phyloP scores from a whole-genome alignment of 2,329 filamentous ascomycete species.

The Pseudocercospora crystallina region DNA sequence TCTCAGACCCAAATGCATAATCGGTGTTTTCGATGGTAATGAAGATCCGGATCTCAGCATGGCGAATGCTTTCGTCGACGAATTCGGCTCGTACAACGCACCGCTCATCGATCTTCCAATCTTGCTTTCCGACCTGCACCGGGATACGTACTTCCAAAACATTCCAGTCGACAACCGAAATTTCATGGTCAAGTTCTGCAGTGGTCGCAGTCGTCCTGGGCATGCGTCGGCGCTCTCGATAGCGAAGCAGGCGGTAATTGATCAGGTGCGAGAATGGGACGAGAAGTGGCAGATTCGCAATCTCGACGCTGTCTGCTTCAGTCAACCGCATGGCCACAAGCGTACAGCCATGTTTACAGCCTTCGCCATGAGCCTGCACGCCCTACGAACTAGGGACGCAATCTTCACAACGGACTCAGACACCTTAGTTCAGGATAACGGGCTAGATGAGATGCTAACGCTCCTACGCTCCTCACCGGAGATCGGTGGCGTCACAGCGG shows the following conservation, averaged over 20 bases:
- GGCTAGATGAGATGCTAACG: conserved; percentile 3
- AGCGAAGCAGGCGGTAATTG: conserved; percentile 1
- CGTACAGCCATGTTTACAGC: conserved; percentile 10
- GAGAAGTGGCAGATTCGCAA: not conserved
- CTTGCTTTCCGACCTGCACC: conserved; percentile 7
- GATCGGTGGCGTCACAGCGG: conserved; percentile 8
- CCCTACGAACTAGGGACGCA: not conserved
- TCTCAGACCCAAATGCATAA: conserved; percentile 4
- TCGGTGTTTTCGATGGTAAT: conserved; percentile 8
- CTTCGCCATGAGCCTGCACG: conserved; percentile 1
- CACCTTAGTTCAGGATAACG: conserved; percentile 1
- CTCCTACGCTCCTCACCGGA: not conserved
- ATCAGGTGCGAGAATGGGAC: conserved; percentile 6
- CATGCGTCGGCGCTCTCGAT: not conserved
- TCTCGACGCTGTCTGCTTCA: conserved; percentile 5
- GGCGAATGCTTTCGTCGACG: conserved; percentile 4
- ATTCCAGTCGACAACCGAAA: conserved; percentile 2
- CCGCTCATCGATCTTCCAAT: conserved; percentile 5
- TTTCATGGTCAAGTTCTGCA: not conserved
- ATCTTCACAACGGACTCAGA: conserved; percentile 7
- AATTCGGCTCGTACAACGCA: not conserved
- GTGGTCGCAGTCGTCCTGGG: conserved; percentile 1
- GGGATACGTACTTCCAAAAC: conserved; percentile 6
- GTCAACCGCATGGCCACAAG: conserved; percentile 7
- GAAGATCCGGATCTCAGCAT: conserved; percentile 7